phyloP scores from a whole-genome alignment of 2,329 filamentous ascomycete genomes.

The Fusarium sp. region DNA sequence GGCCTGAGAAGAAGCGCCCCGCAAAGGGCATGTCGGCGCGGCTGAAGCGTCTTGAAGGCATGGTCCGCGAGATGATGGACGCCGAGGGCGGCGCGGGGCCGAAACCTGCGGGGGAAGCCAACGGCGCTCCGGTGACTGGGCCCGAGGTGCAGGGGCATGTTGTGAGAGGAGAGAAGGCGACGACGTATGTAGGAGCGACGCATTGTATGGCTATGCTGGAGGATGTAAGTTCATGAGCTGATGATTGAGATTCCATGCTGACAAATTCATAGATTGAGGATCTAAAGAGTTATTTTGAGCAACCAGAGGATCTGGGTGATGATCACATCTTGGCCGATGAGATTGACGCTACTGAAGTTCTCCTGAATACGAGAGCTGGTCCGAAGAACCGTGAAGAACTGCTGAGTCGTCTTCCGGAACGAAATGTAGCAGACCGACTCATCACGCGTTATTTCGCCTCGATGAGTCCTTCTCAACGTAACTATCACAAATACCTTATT shows the following conservation, averaged over 20 bases:
- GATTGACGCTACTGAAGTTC: constrained; percentile 55
- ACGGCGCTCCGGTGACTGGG: constrained; percentile 22
- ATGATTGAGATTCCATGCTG: not conserved
- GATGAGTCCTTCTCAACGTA: constrained; percentile 64
- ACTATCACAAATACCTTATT: constrained; percentile 26
- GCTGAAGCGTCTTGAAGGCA: constrained; percentile 66
- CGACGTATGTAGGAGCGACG: constrained; percentile 69
- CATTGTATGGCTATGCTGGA: constrained; percentile 72
- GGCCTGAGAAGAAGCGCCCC: constrained; percentile 55
- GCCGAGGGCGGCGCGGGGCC: constrained; percentile 43
- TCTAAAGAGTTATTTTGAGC: constrained; percentile 68
- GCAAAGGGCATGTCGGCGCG: constrained; percentile 65
- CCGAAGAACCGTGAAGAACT: constrained; percentile 60
- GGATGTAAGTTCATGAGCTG: constrained; percentile 59
- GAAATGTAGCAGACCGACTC: constrained; percentile 61
- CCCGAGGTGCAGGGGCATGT: constrained; percentile 55
- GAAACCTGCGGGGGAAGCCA: constrained; percentile 5
- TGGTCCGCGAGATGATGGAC: constrained; percentile 69
- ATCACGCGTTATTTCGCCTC: constrained; percentile 67
- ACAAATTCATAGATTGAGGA: constrained; percentile 64
- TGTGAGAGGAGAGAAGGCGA: constrained; percentile 56
- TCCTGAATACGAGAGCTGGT: constrained; percentile 56
- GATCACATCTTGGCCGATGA: constrained; percentile 51
- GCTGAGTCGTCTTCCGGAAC: constrained; percentile 61
- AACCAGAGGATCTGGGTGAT: constrained; percentile 55